Percentiles rank a stretch among this genome's conserved stretches.
Evolutionary conservation across 2,329 filamentous ascomycete genomes (phyloP).

Genomic region (Pestalotiopsis sp.): DNA sequence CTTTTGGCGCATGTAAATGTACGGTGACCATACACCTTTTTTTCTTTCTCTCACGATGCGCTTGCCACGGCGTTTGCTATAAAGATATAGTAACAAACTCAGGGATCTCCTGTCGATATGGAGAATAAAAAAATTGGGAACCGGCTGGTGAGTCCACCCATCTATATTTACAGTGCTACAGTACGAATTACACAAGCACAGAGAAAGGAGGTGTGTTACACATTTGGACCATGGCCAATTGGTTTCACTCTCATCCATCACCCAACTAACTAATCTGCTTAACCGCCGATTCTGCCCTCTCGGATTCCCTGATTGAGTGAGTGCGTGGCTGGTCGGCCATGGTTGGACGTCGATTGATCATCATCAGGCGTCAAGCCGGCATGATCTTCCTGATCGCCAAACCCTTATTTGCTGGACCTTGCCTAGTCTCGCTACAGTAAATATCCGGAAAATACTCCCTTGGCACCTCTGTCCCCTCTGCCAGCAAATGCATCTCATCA

Average conservation of each 20-base stretch:
- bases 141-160: background rate
- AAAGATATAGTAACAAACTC: background rate
- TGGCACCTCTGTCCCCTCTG: background rate
- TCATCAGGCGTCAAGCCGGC: conserved; percentile 15
- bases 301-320: conserved; percentile 3
- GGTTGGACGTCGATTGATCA: conserved; percentile 13
- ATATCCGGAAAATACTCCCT: background rate
- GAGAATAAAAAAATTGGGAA: conserved; percentile 3
- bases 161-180: background rate
- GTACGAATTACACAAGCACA: background rate
- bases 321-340: background rate
- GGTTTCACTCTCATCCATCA: background rate
- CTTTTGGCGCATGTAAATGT: background rate
- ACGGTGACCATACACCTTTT: background rate
- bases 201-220: background rate
- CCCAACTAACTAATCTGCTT: background rate
- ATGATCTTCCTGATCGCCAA: conserved; percentile 1
- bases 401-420: background rate
- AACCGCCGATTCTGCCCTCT: background rate
- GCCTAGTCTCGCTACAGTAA: conserved; percentile 3
- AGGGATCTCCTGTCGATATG: conserved; percentile 5
- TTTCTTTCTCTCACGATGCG: background rate
- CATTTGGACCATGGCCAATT: background rate
- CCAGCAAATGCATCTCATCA: background rate
- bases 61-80: conserved; percentile 1